Conservation (phyloP, 768 basidiomycete species). For the Pseudohyphozyma bogoriensis region DNA sequence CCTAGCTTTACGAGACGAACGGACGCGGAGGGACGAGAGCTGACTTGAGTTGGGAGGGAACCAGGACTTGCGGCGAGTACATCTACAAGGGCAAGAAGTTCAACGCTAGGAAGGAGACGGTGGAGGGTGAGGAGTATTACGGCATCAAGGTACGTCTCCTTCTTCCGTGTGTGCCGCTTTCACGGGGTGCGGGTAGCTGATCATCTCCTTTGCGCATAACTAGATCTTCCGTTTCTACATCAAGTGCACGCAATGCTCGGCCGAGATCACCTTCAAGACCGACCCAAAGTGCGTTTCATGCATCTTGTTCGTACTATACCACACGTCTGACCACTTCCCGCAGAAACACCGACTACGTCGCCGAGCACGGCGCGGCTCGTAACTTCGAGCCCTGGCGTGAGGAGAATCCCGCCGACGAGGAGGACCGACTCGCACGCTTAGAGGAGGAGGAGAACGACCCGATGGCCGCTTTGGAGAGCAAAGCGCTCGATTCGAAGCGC, state of each 20-base stretch:
- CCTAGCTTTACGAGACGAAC: too few relatives aligned
- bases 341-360: conserved; percentile 78
- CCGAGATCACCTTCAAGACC: conserved; percentile 99
- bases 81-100: conserved; percentile 99
- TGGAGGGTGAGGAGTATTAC: conserved; percentile 92
- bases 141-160: conserved; percentile 82
- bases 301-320: neutral
- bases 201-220: too few relatives aligned
- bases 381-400: conserved; percentile 94
- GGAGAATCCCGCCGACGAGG: conserved; percentile 55
- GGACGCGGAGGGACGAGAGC: neutral
- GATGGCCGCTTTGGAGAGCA: conserved; percentile 92
- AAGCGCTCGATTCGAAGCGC: conserved; percentile 80
- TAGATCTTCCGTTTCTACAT: conserved; percentile 40
- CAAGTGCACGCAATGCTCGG: conserved; percentile 73
- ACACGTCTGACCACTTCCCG: conserved; percentile 30
- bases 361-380: conserved; percentile 91
- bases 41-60: conserved; percentile 31
- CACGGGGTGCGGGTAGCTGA: neutral
- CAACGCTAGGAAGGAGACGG: conserved; percentile 97
- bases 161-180: neutral
- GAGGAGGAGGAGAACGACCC: conserved; percentile 89
- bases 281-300: conserved; percentile 58
- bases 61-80: conserved; percentile 94
- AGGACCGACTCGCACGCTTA: conserved; percentile 69